Conservation (phyloP, 2,329 filamentous ascomycete species). For the Exophiala viscosa region DNA sequence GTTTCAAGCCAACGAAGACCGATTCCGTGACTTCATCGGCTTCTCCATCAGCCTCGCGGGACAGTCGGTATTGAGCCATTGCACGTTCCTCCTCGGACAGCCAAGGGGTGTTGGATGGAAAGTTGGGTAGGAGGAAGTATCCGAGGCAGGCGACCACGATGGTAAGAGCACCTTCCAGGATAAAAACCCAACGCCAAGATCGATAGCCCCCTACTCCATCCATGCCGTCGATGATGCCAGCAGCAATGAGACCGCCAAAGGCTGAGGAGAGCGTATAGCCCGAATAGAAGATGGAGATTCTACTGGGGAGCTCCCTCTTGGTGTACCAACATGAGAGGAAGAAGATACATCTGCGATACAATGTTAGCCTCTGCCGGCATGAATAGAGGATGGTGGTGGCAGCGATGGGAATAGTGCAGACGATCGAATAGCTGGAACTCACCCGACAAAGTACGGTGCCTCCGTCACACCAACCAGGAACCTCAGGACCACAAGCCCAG, state of each 20-base stretch:
- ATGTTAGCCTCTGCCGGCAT: not conserved
- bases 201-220: slow-evolving; percentile 52
- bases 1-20: slow-evolving; percentile 36
- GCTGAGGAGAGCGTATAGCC: slow-evolving; percentile 58
- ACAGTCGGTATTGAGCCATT: slow-evolving; percentile 55
- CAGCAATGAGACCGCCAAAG: slow-evolving; percentile 57
- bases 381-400: not conserved
- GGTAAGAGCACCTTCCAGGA: slow-evolving; percentile 51
- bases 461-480: slow-evolving; percentile 40
- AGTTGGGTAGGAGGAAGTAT: slow-evolving; percentile 59
- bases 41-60: slow-evolving; percentile 60
- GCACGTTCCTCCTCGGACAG: slow-evolving; percentile 57
- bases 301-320: slow-evolving; percentile 52
- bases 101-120: slow-evolving; percentile 58
- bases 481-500: slow-evolving; percentile 39
- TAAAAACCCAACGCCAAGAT: slow-evolving; percentile 60
- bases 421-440: too few relatives aligned
- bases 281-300: slow-evolving; percentile 58
- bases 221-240: slow-evolving; percentile 57
- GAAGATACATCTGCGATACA: not conserved
- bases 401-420: too few relatives aligned
- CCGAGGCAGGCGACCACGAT: slow-evolving; percentile 38
- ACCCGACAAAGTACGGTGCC: slow-evolving; percentile 41
- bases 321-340: slow-evolving; percentile 46
- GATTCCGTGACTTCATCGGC: slow-evolving; percentile 59